Base-by-base conservation (phyloP, 1,284 basidiomycete genomes). In the Waitea zeae region DNA sequence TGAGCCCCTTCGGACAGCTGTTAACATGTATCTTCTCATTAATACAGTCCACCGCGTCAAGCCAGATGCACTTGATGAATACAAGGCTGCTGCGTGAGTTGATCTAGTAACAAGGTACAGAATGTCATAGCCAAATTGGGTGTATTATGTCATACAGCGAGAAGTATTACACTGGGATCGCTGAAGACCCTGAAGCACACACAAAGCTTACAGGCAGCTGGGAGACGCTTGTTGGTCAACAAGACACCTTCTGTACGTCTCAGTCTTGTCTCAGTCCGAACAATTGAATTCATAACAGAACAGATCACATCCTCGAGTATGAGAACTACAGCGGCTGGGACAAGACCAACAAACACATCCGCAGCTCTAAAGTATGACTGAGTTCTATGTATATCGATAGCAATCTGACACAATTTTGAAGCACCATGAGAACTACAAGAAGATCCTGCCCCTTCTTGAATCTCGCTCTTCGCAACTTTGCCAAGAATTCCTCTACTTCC, bases 401-500 rank as follows among this genome's bases (percentile, higher is more conserved):
- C n/a, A n/a, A 11, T 39, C 11, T 37, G 31, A n/a, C 34, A 28
- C 29, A 7, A 19, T 11, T 12, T 30, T 36, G 30, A 42, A 83
- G 76, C 77, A 86, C 41, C 49, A 58, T 34, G 57, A 68, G 36
- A 61, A 68, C 31, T 75, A 72, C 50, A 57, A 70, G 44, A 66
- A 64, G 14, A 73, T 93, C 57, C 61, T 84, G 12, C 81, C 84
- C 3, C 70, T 70, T 50, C 52, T 93, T 32, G 63, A 58, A 14
- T 75, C 71, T 3, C 72, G 87, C 35, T 67, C 73, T 31, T 66
- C 67, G 15, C 87, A 92, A 46, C 64, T 93, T 35, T 75, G 77
- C 44, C 86, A 89, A 51, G 92, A 96, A 53, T 96, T 96, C 56
- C 84, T 84, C 1, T 92, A 95, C 59, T 76, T 89, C 52, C 86